Conservation (phyloP, 495 filamentous ascomycete genomes). For the Aspergillus coremiiformis region DNA sequence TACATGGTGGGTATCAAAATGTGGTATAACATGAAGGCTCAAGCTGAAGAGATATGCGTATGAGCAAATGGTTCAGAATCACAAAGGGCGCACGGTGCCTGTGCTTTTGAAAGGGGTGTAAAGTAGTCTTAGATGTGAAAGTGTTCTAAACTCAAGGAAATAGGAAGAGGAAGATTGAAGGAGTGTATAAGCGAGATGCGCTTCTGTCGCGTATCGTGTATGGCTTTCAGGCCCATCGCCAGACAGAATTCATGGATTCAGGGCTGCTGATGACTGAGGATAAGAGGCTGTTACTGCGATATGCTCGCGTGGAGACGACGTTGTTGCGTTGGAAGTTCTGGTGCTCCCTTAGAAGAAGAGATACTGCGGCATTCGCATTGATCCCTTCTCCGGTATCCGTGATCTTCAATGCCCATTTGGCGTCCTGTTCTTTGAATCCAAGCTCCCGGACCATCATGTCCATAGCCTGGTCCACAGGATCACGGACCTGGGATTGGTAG, state of each 20-base stretch:
- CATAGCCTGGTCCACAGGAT: constrained; percentile 47
- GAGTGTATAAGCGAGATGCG: neutral
- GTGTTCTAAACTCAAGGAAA: too few relatives aligned
- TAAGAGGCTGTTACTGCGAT: constrained; percentile 15
- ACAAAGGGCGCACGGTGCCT: neutral
- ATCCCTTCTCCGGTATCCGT: constrained; percentile 47
- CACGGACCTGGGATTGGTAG: constrained; percentile 37
- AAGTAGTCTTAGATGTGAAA: too few relatives aligned
- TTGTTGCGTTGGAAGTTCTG: constrained; percentile 19
- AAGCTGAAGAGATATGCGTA: neutral
- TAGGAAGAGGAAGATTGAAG: neutral
- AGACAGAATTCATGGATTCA: constrained; percentile 26
- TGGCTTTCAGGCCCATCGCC: constrained; percentile 32
- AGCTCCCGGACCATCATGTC: constrained; percentile 40
- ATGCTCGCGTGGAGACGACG: constrained; percentile 10
- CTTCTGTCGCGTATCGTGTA: neutral
- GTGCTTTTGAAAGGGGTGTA: neutral
- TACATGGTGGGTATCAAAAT: constrained; percentile 2
- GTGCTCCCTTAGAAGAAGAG: constrained; percentile 37
- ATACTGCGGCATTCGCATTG: constrained; percentile 38
- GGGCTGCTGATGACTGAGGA: constrained; percentile 26
- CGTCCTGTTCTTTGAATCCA: constrained; percentile 41
- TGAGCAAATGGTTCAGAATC: neutral
- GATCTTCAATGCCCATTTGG: constrained; percentile 46
- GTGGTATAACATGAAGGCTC: neutral